Percentiles rank a stretch among this genome's conserved stretches.
These are phyloP conservation scores for Cordyceps militaris DNA, from an alignment of 2,329 filamentous ascomycete species.

Conservation along the genomic window DNA sequence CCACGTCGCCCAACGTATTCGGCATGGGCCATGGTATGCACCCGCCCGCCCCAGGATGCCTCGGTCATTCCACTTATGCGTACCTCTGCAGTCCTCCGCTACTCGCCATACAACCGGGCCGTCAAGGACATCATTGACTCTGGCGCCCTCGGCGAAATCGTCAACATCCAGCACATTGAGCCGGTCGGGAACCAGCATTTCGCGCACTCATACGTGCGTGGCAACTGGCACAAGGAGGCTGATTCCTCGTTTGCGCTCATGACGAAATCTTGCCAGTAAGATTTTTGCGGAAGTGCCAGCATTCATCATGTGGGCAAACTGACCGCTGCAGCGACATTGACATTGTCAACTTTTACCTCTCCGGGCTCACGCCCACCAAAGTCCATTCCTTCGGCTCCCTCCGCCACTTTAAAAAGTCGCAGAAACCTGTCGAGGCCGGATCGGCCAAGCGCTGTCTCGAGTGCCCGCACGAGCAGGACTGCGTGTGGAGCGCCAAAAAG, in stretches of 20 bases:
- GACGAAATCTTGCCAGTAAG: constrained; percentile 17
- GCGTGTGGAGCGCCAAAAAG: constrained; percentile 17
- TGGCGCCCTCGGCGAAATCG: constrained; percentile 16
- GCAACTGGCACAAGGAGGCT: constrained; percentile 15
- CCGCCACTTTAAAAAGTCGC: constrained; percentile 16
- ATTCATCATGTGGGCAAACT: background rate
- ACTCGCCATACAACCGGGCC: constrained; percentile 15
- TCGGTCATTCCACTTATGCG: background rate
- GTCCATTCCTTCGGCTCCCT: constrained; percentile 16
- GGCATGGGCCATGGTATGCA: constrained; percentile 15
- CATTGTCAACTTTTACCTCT: constrained; percentile 16
- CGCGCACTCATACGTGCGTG: constrained; percentile 16
- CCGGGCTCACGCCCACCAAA: constrained; percentile 13
- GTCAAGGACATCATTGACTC: constrained; percentile 16
- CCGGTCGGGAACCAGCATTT: constrained; percentile 17
- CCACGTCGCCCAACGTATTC: constrained; percentile 9
- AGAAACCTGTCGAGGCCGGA: constrained; percentile 13
- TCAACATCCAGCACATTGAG: constrained; percentile 17
- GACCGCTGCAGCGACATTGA: constrained; percentile 14
- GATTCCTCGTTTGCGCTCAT: constrained; percentile 15
- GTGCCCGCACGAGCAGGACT: constrained; percentile 14
- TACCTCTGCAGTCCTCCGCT: constrained; percentile 10
- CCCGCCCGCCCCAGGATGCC: background rate
- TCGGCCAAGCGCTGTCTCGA: constrained; percentile 13
- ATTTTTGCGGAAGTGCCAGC: background rate